Percentiles rank a stretch among this genome's conserved stretches.
phyloP scores from a whole-genome alignment of 1,284 basidiomycete species.

The Ustanciosporium gigantosporum region DNA sequence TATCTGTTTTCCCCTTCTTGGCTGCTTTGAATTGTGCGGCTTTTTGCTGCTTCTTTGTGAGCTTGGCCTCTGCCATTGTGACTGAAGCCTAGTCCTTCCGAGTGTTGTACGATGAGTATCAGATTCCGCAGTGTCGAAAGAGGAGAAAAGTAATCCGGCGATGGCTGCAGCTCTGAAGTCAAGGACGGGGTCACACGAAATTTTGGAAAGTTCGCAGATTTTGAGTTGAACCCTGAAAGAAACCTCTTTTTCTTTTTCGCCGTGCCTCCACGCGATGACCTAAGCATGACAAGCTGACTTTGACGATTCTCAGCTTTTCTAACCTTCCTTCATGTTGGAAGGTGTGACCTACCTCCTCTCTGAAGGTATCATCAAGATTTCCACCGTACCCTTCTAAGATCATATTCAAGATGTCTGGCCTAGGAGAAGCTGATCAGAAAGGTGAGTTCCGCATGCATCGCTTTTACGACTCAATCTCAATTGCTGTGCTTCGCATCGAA shows the following conservation, averaged over 20 bases:
- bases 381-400: too few species aligned
- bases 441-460: too few species aligned
- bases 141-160: too few species aligned
- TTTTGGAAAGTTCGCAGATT: not conserved
- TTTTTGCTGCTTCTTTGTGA: constrained; percentile 55
- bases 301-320: not conserved
- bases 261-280: not conserved
- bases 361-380: too few species aligned
- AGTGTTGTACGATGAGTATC: not conserved
- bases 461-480: too few species aligned
- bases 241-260: not conserved
- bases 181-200: not conserved
- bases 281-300: constrained; percentile 2
- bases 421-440: constrained; percentile 49
- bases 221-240: not conserved
- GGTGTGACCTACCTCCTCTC: too few species aligned
- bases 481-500: too few species aligned
- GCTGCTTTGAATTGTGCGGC: constrained; percentile 41
- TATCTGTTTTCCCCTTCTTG: constrained; percentile 30
- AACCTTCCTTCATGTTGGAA: not conserved
- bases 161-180: too few species aligned
- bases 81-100: not conserved
- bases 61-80: constrained; percentile 20
- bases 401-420: too few species aligned
- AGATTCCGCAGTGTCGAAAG: not conserved